Conservation (phyloP, 2,329 filamentous ascomycete genomes). For the Fusarium piperis region DNA sequence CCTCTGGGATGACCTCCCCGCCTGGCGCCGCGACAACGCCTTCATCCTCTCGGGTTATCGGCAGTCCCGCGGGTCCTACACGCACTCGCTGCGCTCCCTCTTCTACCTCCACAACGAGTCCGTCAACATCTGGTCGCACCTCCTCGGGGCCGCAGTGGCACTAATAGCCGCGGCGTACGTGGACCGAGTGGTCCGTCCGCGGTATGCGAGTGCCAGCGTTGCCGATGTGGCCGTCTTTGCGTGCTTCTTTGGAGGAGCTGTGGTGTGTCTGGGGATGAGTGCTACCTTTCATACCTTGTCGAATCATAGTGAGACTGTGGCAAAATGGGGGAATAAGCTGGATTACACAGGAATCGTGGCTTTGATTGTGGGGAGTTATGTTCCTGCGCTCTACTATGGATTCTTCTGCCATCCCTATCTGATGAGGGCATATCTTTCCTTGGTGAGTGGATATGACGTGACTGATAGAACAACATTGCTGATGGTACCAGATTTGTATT, state of each 20-base stretch:
- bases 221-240: constrained; percentile 77
- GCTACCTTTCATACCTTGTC: constrained; percentile 85
- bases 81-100: constrained; percentile 57
- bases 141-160: constrained; percentile 72
- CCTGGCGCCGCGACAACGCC: constrained; percentile 69
- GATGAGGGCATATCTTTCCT: constrained; percentile 77
- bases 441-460: constrained; percentile 62
- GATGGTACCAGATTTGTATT: constrained; percentile 71
- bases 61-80: constrained; percentile 59
- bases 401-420: constrained; percentile 76
- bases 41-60: constrained; percentile 67
- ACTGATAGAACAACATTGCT: constrained; percentile 6
- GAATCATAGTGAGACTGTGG: constrained; percentile 84
- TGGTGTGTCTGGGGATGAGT: constrained; percentile 80
- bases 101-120: constrained; percentile 68
- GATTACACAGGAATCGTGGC: constrained; percentile 95
- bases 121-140: constrained; percentile 72
- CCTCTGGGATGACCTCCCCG: constrained; percentile 67
- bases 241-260: constrained; percentile 82
- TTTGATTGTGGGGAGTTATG: constrained; percentile 90
- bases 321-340: constrained; percentile 87
- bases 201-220: constrained; percentile 70
- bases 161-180: constrained; percentile 61
- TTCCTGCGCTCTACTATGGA: constrained; percentile 88
- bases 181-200: constrained; percentile 66